Evolutionary conservation across 192 early-diverging fungal species (phyloP), one percentile per base, ranked within the genome.

Genomic region (Lobosporangium transversale): DNA sequence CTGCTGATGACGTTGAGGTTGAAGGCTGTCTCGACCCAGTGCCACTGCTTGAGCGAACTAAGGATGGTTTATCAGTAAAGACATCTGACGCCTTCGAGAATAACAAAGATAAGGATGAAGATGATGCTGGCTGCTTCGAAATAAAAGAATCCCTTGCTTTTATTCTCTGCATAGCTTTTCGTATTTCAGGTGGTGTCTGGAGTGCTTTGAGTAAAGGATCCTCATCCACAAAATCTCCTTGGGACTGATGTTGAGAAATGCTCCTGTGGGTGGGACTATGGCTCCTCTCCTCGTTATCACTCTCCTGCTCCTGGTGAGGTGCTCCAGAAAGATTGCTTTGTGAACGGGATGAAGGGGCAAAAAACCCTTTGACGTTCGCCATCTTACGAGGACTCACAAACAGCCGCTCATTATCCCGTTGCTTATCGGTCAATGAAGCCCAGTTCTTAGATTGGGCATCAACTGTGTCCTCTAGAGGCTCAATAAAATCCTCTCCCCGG

Each of bases 361-460:
- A 65, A 61, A 75, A 66, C 20, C 66, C 70, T 12, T 75, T 55
- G 12, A 75, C 63, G 27, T 63, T 75, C 8, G 63, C 62, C 58
- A 66, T 75, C 37, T 75, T 75, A n/a, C 70, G 70, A 11, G 70
- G 70, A 42, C 70, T 75, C 24, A 52, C 53, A 14, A 75, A 29
- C 31, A 75, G 35, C 18, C 63, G 37, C 29, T 75, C 70, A 32
- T 54, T 65, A 29, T 49, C 58, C 7, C 68, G 50, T 30, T 70
- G 59, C 6, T 62, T 47, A 29, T 59, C 57, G 4, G 57, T 68
- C 24, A 68, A 33, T 0, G 66, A 54, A 12, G 68, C 51, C 59
- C 68, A 62, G 42, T 45, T 17, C 21, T 17, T 55, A 24, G 51
- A 18, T 3, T 15, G 40, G 29, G 20, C 24, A 7, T 69, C n/a